Evolutionary conservation across 2,329 filamentous ascomycete genomes (phyloP).

Genomic region (Aspergillus sp.): DNA sequence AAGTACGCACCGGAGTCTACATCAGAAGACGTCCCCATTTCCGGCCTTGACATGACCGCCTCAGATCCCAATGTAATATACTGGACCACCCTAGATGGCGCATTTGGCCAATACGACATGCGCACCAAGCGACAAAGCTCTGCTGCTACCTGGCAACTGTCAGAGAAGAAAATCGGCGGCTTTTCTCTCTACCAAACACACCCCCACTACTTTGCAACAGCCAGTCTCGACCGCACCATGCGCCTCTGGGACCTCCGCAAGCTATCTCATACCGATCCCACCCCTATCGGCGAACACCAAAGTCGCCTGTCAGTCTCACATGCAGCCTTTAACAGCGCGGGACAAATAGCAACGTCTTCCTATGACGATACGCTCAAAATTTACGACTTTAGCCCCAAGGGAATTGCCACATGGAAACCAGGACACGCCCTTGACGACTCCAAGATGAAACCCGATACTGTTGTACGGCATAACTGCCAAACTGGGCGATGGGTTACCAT

Average conservation of each 20-base stretch:
- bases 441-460: constrained; percentile 67
- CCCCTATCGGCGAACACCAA: constrained; percentile 75
- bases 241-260: constrained; percentile 92
- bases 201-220: constrained; percentile 82
- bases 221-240: constrained; percentile 82
- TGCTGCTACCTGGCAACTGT: constrained; percentile 70
- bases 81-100: constrained; percentile 83
- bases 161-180: constrained; percentile 93
- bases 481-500: constrained; percentile 93
- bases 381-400: constrained; percentile 67
- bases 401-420: constrained; percentile 58
- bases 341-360: constrained; percentile 84
- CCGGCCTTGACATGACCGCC: constrained; percentile 75
- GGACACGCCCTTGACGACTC: constrained; percentile 59
- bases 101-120: constrained; percentile 77
- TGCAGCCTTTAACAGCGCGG: constrained; percentile 81
- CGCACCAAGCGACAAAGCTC: constrained; percentile 57
- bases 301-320: constrained; percentile 86
- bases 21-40: constrained; percentile 74
- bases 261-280: constrained; percentile 62
- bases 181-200: constrained; percentile 80
- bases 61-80: constrained; percentile 72
- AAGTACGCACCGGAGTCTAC: constrained; percentile 73
- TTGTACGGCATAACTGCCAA: constrained; percentile 88
- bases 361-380: constrained; percentile 97